These are phyloP conservation scores for Aspergillus caelatus DNA, from an alignment of 2,329 filamentous ascomycete species.

Conservation along the genomic window DNA sequence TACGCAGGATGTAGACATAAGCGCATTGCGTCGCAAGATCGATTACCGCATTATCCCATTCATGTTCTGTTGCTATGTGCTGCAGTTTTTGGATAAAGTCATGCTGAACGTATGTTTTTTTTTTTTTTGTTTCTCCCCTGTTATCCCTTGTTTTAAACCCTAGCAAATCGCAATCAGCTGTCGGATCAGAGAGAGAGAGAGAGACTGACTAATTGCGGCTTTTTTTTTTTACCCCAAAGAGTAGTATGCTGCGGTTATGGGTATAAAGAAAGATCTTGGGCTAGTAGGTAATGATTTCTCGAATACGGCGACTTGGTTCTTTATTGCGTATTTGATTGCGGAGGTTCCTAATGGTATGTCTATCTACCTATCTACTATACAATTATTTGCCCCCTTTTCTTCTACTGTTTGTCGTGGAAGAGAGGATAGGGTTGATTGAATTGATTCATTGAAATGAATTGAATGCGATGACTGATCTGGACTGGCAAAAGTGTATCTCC, in stretches of 20 bases:
- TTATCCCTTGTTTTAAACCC: background rate
- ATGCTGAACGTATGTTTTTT: slow-evolving; percentile 30
- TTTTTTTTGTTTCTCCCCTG: too few relatives aligned
- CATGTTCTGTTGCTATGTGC: slow-evolving; percentile 36
- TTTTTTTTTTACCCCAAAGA: too few relatives aligned
- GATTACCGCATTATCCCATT: slow-evolving; percentile 36
- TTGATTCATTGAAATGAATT: too few relatives aligned
- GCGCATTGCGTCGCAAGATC: slow-evolving; percentile 32
- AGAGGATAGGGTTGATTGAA: background rate
- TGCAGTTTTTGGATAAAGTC: slow-evolving; percentile 40
- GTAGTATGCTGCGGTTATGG: slow-evolving; percentile 65
- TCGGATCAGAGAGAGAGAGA: background rate
- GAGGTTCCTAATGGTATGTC: slow-evolving; percentile 59
- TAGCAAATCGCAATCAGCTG: background rate
- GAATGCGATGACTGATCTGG: background rate
- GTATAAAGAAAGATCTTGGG: slow-evolving; percentile 56
- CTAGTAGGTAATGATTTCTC: slow-evolving; percentile 63
- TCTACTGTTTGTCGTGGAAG: too few relatives aligned
- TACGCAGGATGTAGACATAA: slow-evolving; percentile 19
- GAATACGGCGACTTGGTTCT: slow-evolving; percentile 63
- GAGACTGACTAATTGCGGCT: background rate
- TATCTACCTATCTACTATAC: too few relatives aligned
- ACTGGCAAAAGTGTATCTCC: slow-evolving; percentile 17
- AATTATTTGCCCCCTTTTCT: too few relatives aligned
- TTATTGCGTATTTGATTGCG: slow-evolving; percentile 60